phyloP scores from a whole-genome alignment of 2,329 filamentous ascomycete genomes.

The Neocatenulostroma microsporum region DNA sequence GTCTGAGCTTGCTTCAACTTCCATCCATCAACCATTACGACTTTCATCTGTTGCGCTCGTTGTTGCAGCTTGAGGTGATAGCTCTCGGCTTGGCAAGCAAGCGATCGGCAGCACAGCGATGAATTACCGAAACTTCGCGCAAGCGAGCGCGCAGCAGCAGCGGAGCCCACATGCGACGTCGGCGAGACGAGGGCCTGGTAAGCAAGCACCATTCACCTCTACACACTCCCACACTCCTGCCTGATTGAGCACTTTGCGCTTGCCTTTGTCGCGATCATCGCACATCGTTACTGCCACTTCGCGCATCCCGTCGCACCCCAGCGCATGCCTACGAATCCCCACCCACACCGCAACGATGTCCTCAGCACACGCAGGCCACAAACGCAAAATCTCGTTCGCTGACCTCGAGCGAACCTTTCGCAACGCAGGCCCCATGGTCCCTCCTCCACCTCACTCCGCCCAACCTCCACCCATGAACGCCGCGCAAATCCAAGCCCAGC shows the following conservation, averaged over 20 bases:
- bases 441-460: conserved; percentile 38
- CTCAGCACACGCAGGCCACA: conserved; percentile 5
- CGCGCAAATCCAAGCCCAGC: conserved; percentile 40
- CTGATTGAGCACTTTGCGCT: no score
- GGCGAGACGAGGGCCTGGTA: conserved; percentile 39
- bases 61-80: no score
- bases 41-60: no score
- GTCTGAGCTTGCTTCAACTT: no score
- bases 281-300: no score
- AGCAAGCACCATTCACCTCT: no score
- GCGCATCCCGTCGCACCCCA: background rate
- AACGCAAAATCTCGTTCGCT: conserved; percentile 40
- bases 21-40: no score
- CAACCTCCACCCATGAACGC: conserved; percentile 33
- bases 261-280: no score
- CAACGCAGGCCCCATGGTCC: conserved; percentile 37
- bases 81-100: background rate
- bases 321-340: background rate
- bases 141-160: conserved; percentile 19
- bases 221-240: no score
- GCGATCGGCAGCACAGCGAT: conserved; percentile 33
- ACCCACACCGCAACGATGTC: background rate
- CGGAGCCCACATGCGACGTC: conserved; percentile 23
- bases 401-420: conserved; percentile 41
- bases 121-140: conserved; percentile 41